Base-by-base conservation (phyloP, 306 rosid species). In the Senna siamea region DNA sequence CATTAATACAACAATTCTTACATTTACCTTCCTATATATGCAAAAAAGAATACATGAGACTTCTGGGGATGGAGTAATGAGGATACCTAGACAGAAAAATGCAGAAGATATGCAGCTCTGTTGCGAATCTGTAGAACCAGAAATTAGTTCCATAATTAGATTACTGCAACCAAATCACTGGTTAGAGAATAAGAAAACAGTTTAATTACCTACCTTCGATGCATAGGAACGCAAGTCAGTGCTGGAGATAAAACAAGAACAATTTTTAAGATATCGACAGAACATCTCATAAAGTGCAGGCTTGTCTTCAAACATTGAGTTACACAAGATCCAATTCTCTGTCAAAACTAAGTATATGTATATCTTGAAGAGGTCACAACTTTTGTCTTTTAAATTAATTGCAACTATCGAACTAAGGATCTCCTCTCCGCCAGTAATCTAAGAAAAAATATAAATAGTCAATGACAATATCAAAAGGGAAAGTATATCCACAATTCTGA, bases 221-320 rank as follows among this genome's bases (percentile, higher is more conserved):
- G 98, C 93, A 73, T 80, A 88, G 15, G 93, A 66, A 70, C 98
- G 86, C 76, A 94, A 82, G 79, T 94, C 96, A 0, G 97, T 85
- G 38, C 89, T 87, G 68, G 92, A 63, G 68, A 94, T 91, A 46
- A 85, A 85, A 81, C 78, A 87, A 64, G 93, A 89, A 79, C 97
- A 94, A 62, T 85, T 79, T 83, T 82, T 67, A 43, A 91, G 85
- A 72, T 51, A 92, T 18, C 68, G 81, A 35, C 85, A 74, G 87
- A 90, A 89, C 96, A 85, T 85, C 77, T 88, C 93, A 56, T 77
- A 64, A 46, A 84, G 73, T 15, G 70, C 85, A 34, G 75, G 85
- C 74, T 85, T 83, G 83, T 69, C 80, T 48, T 76, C 85, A 35
- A 68, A 15, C 32, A 66, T 72, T 72, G 79, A 80, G 76, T 53